These are phyloP conservation scores for Venustampulla echinocandica DNA, from an alignment of 495 filamentous ascomycete genomes.

Conservation along the genomic window DNA sequence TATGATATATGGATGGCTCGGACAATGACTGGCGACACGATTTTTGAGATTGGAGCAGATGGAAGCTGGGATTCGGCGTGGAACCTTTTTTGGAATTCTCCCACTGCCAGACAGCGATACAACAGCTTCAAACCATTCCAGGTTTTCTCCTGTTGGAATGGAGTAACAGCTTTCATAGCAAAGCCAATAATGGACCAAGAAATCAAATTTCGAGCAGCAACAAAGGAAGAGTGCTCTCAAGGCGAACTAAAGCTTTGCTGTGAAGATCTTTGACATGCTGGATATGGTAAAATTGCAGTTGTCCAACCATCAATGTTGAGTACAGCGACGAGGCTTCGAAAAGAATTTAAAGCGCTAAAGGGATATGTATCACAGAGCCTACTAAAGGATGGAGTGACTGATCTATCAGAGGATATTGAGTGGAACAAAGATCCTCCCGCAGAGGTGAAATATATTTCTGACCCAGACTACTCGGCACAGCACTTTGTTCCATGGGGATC, in stretches of 20 bases:
- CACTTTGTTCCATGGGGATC: too few species aligned
- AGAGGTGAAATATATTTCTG: conserved; percentile 18
- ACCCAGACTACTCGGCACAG: not conserved
- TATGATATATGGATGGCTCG: conserved; percentile 45
- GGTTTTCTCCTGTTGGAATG: conserved; percentile 47
- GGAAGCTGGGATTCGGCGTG: conserved; percentile 31
- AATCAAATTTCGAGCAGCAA: not conserved
- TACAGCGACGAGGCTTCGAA: conserved; percentile 30
- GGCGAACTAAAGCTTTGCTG: not conserved
- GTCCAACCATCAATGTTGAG: conserved; percentile 40
- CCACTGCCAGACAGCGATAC: conserved; percentile 21
- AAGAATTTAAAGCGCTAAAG: conserved; percentile 29
- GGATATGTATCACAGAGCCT: conserved; percentile 23
- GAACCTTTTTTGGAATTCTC: conserved; percentile 38
- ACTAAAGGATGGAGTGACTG: conserved; percentile 4
- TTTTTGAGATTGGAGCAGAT: conserved; percentile 37
- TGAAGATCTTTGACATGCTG: conserved; percentile 35
- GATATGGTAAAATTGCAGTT: conserved; percentile 37
- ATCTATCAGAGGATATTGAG: conserved; percentile 10
- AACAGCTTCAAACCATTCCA: conserved; percentile 32
- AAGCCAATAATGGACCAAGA: conserved; percentile 17
- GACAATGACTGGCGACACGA: conserved; percentile 36
- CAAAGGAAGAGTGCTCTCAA: not conserved
- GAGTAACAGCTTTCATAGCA: conserved; percentile 32
- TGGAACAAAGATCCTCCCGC: conserved; percentile 19